These are phyloP conservation scores for Eimeria zaria DNA, from an alignment of 169 alveolate species.

Conservation along the genomic window DNA sequence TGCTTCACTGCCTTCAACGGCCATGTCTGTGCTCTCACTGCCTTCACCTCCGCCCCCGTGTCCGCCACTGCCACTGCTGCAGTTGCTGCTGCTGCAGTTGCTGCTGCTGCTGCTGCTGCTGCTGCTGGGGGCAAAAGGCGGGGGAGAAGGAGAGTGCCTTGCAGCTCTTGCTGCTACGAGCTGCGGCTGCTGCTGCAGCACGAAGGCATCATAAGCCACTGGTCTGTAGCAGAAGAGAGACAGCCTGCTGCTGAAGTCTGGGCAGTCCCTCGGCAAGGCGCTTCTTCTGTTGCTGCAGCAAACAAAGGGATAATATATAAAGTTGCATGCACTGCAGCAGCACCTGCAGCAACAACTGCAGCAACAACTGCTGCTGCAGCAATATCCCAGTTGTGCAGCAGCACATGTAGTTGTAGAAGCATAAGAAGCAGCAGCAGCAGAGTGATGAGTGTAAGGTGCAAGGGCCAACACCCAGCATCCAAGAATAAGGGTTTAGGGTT, in stretches of 20 bases:
- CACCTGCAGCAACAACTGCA: neutral
- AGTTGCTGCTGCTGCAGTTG: conserved; percentile 13
- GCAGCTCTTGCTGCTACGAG: conserved; percentile 32
- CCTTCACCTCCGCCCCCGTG: neutral
- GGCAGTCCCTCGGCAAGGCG: conserved; percentile 73
- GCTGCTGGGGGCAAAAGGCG: neutral
- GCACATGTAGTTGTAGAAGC: too few species aligned
- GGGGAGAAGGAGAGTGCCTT: conserved; percentile 7
- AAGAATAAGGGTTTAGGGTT: neutral
- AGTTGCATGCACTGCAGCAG: neutral
- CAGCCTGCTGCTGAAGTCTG: conserved; percentile 51
- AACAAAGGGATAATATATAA: neutral
- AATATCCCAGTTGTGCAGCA: too few species aligned
- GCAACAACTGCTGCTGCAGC: conserved; percentile 13
- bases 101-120: conserved; percentile 36
- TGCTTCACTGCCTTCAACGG: neutral
- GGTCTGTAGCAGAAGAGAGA: conserved; percentile 72
- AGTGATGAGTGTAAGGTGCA: neutral
- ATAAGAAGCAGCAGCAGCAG: neutral
- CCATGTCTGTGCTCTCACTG: conserved; percentile 26
- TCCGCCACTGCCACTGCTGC: conserved; percentile 35
- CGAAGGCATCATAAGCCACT: conserved; percentile 77
- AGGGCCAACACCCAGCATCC: neutral
- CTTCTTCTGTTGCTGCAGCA: conserved; percentile 63
- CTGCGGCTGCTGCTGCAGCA: conserved; percentile 69